A percentile compares a stretch with the other conserved stretches of the same genome.
Conservation (phyloP, 2,329 filamentous ascomycete genomes). For the Epichloe brachyelytri region DNA sequence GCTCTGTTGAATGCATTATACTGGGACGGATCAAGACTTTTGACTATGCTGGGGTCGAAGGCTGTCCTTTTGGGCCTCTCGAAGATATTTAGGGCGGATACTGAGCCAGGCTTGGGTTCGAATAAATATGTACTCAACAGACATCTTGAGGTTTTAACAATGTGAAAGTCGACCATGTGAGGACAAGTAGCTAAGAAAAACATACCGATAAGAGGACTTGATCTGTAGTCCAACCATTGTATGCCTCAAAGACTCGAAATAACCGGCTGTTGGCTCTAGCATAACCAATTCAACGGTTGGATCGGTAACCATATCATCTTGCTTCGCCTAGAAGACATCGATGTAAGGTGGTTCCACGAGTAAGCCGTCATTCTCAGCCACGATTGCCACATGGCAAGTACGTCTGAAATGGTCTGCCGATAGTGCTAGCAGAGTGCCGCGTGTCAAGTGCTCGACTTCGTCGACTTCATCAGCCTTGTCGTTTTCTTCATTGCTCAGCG, state of each 20-base stretch:
- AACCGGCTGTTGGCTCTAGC: slow-evolving; percentile 61
- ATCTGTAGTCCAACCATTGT: slow-evolving; percentile 59
- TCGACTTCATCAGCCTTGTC: slow-evolving; percentile 26
- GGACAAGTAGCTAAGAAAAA: slow-evolving; percentile 11
- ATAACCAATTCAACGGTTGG: slow-evolving; percentile 59
- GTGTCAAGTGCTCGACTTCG: slow-evolving; percentile 44
- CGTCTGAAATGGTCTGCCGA: slow-evolving; percentile 49
- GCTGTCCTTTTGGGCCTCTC: not conserved
- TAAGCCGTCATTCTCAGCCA: slow-evolving; percentile 55
- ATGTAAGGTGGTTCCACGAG: slow-evolving; percentile 27
- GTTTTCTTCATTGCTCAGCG: slow-evolving; percentile 14
- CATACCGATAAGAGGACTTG: slow-evolving; percentile 40
- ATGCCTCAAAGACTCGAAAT: slow-evolving; percentile 66
- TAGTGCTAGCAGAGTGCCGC: slow-evolving; percentile 41
- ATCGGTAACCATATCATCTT: slow-evolving; percentile 51
- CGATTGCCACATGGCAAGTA: slow-evolving; percentile 54
- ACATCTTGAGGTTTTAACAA: slow-evolving; percentile 26
- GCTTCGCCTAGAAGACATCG: slow-evolving; percentile 58
- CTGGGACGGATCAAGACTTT: slow-evolving; percentile 57
- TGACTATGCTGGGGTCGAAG: slow-evolving; percentile 7
- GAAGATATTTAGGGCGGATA: slow-evolving; percentile 19
- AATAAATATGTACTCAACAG: slow-evolving; percentile 50
- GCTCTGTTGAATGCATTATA: slow-evolving; percentile 55
- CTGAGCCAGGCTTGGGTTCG: slow-evolving; percentile 21
- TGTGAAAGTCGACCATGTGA: not conserved